A percentile compares a stretch with the other conserved stretches of the same genome.
phyloP scores from a whole-genome alignment of 2,329 filamentous ascomycete species.

The Alternaria triticina region DNA sequence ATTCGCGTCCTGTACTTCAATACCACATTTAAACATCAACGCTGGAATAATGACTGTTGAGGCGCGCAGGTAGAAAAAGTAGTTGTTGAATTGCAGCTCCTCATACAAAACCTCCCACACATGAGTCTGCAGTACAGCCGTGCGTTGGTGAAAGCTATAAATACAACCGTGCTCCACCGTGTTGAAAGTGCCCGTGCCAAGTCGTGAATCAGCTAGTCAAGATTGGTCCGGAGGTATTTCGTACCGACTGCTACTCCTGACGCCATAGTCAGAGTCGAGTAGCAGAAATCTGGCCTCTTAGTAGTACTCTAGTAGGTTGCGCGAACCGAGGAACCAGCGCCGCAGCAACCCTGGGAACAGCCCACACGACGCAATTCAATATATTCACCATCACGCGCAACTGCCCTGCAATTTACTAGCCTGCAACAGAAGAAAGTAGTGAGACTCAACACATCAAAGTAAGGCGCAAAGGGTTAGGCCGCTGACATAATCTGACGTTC shows the following conservation, averaged over 20 bases:
- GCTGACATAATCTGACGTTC: slow-evolving; percentile 28
- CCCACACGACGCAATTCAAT: not conserved
- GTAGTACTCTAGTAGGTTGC: not conserved
- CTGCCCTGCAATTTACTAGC: slow-evolving; percentile 12
- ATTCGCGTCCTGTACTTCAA: slow-evolving; percentile 18
- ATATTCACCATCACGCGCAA: slow-evolving; percentile 4
- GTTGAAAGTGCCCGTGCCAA: slow-evolving; percentile 1
- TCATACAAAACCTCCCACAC: not conserved
- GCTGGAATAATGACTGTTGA: not conserved
- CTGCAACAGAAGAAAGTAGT: slow-evolving; percentile 8
- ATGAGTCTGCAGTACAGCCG: not conserved
- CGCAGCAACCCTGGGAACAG: not conserved
- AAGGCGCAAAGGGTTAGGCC: slow-evolving; percentile 9
- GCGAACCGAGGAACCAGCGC: slow-evolving; percentile 4
- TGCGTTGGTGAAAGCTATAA: not conserved
- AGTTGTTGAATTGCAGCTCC: not conserved
- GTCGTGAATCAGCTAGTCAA: not conserved
- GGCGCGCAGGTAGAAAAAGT: slow-evolving; percentile 5
- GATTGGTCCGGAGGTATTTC: not conserved
- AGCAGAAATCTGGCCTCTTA: slow-evolving; percentile 10
- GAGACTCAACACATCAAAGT: slow-evolving; percentile 10
- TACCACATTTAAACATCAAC: slow-evolving; percentile 3
- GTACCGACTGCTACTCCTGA: slow-evolving; percentile 1
- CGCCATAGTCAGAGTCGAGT: slow-evolving; percentile 2
- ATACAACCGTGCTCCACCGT: not conserved